Conservation (phyloP, 768 basidiomycete genomes). For the Lentinus tigrinus region DNA sequence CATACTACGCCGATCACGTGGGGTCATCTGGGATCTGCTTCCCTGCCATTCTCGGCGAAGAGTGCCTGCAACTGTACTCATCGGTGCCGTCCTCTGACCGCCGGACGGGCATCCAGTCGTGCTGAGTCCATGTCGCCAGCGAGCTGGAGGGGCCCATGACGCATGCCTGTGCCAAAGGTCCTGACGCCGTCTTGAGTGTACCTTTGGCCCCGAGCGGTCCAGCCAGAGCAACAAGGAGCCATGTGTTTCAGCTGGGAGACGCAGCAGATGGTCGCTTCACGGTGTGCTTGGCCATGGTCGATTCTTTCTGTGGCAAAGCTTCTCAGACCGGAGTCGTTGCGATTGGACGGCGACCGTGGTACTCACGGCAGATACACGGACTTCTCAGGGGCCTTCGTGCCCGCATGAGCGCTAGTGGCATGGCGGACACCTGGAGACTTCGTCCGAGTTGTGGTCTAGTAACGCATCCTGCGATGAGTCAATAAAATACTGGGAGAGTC, state of each 20-base stretch:
- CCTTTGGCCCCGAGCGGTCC: neutral
- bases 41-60: constrained; percentile 5
- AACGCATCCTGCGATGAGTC: no score
- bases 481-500: no score
- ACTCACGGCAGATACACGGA: neutral
- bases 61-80: constrained; percentile 4
- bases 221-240: neutral
- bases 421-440: no score
- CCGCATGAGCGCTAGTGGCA: neutral
- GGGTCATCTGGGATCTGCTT: neutral
- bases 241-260: neutral
- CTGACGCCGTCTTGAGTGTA: neutral
- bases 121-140: neutral
- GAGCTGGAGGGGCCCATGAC: constrained; percentile 2
- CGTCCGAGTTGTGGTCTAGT: no score
- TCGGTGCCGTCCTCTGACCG: neutral
- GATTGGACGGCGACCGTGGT: neutral
- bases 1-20: constrained; percentile 19
- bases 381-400: neutral
- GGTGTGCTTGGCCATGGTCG: neutral
- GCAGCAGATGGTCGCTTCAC: neutral
- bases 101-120: neutral
- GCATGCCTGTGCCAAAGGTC: neutral
- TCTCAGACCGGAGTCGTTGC: neutral
- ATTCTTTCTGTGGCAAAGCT: neutral